Percentiles rank a stretch among this genome's conserved stretches.
phyloP scores from a whole-genome alignment of 2,329 filamentous ascomycete species.

The Penicillium sp. region DNA sequence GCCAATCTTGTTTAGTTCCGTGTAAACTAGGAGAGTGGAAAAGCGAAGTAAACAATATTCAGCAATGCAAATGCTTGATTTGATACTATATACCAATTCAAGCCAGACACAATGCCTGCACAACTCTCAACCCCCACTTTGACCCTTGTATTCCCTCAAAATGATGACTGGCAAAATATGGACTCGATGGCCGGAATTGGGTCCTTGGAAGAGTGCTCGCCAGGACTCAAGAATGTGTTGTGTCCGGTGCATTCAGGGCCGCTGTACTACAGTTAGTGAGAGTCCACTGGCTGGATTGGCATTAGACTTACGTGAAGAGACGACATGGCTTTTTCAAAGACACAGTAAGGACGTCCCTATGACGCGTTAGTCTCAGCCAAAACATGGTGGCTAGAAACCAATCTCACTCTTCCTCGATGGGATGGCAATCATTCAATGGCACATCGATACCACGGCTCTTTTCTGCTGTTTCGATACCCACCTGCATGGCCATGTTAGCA shows the following conservation, averaged over 20 bases:
- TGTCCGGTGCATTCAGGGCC: slow-evolving; percentile 18
- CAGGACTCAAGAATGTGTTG: slow-evolving; percentile 18
- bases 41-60: neutral
- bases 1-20: no score
- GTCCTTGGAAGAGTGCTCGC: slow-evolving; percentile 17
- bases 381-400: neutral
- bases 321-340: slow-evolving; percentile 19
- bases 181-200: slow-evolving; percentile 18
- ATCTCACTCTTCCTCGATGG: slow-evolving; percentile 20
- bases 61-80: neutral
- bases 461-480: slow-evolving; percentile 17
- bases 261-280: neutral
- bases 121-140: neutral
- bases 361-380: neutral
- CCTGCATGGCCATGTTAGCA: slow-evolving; percentile 10
- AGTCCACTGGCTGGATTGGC: neutral
- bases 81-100: neutral
- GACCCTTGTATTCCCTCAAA: neutral
- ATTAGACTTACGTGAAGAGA: slow-evolving; percentile 18
- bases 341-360: slow-evolving; percentile 17
- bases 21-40: neutral
- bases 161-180: slow-evolving; percentile 17
- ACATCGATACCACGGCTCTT: slow-evolving; percentile 16
- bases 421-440: slow-evolving; percentile 17
- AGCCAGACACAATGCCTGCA: neutral